Conservation (phyloP, 352 stramenopile species). For the Phytophthora boehmeriae region DNA sequence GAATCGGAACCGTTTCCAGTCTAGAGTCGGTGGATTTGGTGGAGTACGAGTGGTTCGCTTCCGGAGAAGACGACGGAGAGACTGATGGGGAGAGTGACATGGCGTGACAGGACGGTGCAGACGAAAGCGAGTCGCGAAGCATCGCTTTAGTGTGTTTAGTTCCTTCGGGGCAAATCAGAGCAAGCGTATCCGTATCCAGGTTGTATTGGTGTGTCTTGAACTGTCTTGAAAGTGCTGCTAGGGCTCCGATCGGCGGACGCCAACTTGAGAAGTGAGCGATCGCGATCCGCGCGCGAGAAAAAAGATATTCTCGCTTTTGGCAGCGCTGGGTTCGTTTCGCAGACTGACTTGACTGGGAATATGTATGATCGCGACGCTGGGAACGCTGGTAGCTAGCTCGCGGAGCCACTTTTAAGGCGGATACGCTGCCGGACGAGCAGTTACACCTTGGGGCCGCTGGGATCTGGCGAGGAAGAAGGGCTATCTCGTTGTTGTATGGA, state of each 20-base stretch:
- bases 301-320: slow-evolving; percentile 43
- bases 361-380: slow-evolving; percentile 1
- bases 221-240: no score
- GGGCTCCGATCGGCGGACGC: slow-evolving; percentile 5
- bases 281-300: slow-evolving; percentile 32
- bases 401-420: no score
- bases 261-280: slow-evolving; percentile 53
- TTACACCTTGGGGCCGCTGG: slow-evolving; percentile 13
- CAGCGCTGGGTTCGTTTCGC: slow-evolving; percentile 4
- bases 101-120: slow-evolving; percentile 10
- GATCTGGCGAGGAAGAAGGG: no score
- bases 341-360: slow-evolving; percentile 8
- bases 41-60: slow-evolving; percentile 14
- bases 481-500: no score
- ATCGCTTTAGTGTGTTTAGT: slow-evolving; percentile 23
- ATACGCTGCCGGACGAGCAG: slow-evolving; percentile 20
- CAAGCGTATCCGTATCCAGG: background rate
- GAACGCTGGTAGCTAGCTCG: background rate
- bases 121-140: slow-evolving; percentile 30
- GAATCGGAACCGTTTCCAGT: slow-evolving; percentile 18
- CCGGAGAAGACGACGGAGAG: slow-evolving; percentile 10
- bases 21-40: slow-evolving; percentile 7
- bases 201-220: background rate
- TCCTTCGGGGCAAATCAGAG: slow-evolving; percentile 6
- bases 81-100: slow-evolving; percentile 28